Conservation (phyloP, 139 green algal genomes). For the Limnomonas spitsbergensis region DNA sequence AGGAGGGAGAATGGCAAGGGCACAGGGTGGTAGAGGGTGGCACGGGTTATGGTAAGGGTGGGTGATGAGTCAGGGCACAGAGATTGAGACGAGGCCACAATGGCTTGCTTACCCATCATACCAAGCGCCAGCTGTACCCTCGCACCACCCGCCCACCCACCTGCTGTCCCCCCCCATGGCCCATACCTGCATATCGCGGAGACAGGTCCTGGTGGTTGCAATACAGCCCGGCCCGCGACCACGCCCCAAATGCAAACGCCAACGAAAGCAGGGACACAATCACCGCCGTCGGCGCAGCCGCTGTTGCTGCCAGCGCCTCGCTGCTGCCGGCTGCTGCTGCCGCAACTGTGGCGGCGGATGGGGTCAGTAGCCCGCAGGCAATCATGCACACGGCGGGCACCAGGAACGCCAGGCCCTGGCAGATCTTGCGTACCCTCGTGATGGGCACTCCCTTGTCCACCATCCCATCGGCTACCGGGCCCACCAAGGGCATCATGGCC, state of each 20-base stretch:
- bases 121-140: too few species aligned
- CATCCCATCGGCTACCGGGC: conserved; percentile 76
- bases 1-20: too few species aligned
- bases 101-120: too few species aligned
- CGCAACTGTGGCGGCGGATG: conserved; percentile 8
- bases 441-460: conserved; percentile 67
- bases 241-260: conserved; percentile 74
- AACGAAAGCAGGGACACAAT: conserved; percentile 67
- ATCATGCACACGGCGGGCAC: conserved; percentile 80
- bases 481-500: conserved; percentile 72
- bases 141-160: too few species aligned
- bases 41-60: too few species aligned
- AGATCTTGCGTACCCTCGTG: conserved; percentile 81
- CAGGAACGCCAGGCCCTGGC: conserved; percentile 87
- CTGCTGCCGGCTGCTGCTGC: background rate
- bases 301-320: conserved; percentile 8
- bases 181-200: conserved; percentile 66
- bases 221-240: conserved; percentile 87
- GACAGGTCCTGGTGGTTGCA: conserved; percentile 97
- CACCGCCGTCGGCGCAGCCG: conserved; percentile 28
- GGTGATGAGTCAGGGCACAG: too few species aligned
- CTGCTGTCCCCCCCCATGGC: too few species aligned
- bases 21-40: too few species aligned
- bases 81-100: too few species aligned
- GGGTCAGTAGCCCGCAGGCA: conserved; percentile 51